A percentile compares a stretch with the other conserved stretches of the same genome.
These are phyloP conservation scores for Podospora didyma DNA, from an alignment of 495 filamentous ascomycete genomes.

Conservation along the genomic window DNA sequence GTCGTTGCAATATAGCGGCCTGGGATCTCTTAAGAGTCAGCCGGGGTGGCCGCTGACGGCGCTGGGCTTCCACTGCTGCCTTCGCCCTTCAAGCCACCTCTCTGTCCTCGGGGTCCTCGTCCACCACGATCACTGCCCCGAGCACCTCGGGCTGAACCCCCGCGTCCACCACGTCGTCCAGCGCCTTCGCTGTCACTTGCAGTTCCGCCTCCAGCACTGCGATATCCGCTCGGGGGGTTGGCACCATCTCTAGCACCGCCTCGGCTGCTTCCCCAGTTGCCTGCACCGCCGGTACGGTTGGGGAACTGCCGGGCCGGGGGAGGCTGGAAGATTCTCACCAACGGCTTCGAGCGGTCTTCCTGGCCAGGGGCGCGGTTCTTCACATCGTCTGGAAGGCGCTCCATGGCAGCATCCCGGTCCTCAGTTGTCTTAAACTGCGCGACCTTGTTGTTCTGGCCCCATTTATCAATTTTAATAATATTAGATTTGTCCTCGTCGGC, in stretches of 20 bases:
- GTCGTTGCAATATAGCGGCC: background rate
- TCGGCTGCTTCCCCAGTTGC: constrained; percentile 71
- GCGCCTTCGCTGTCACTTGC: constrained; percentile 78
- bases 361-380: constrained; percentile 55
- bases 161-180: constrained; percentile 60
- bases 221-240: constrained; percentile 61
- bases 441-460: constrained; percentile 69
- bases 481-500: constrained; percentile 75
- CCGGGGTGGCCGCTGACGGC: constrained; percentile 45
- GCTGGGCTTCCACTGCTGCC: constrained; percentile 46
- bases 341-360: constrained; percentile 66
- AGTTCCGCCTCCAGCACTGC: constrained; percentile 57
- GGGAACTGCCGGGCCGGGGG: constrained; percentile 49
- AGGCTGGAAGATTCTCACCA: constrained; percentile 75
- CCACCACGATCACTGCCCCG: constrained; percentile 49
- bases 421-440: constrained; percentile 74
- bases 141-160: constrained; percentile 29
- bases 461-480: constrained; percentile 73
- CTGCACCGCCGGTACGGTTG: constrained; percentile 58
- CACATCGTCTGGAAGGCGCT: constrained; percentile 65
- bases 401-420: constrained; percentile 71
- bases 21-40: constrained; percentile 38
- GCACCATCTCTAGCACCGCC: constrained; percentile 38
- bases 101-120: constrained; percentile 55
- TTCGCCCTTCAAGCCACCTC: constrained; percentile 56